Evolutionary conservation across 345 rosid genomes (phyloP).

Genomic region (Pistacia atlantica): DNA sequence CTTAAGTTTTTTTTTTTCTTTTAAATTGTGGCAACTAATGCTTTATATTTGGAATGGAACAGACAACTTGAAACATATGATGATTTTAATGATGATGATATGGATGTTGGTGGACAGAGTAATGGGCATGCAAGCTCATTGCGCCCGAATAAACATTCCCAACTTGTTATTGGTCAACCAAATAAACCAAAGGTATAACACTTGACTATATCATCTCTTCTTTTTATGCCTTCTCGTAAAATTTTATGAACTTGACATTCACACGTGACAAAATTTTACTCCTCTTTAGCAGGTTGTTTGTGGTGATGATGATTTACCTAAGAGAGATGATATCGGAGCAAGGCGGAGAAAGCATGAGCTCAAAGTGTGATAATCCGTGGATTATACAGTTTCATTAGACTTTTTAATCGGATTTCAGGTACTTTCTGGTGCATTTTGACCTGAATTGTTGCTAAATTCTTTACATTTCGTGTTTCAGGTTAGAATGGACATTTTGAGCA

Average conservation of each 20-base stretch:
- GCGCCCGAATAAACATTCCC: slow-evolving; percentile 47
- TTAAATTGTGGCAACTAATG: slow-evolving; percentile 23
- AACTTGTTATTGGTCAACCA: slow-evolving; percentile 49
- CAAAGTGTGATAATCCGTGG: no score
- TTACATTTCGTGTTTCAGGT: no score
- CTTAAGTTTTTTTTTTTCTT: slow-evolving; percentile 10
- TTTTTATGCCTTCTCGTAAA: not conserved
- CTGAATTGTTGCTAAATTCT: no score
- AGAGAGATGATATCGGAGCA: slow-evolving; percentile 87
- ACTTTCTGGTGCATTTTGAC: no score
- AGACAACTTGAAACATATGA: slow-evolving; percentile 79
- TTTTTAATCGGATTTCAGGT: no score
- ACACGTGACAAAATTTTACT: not conserved
- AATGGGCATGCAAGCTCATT: slow-evolving; percentile 28
- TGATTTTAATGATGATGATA: slow-evolving; percentile 78
- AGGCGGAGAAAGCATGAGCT: slow-evolving; percentile 84
- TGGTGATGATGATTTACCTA: slow-evolving; percentile 90
- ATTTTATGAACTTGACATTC: not conserved
- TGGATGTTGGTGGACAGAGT: slow-evolving; percentile 34
- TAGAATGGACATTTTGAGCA: no score
- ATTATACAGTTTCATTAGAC: no score
- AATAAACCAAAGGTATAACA: slow-evolving; percentile 61
- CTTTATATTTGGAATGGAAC: slow-evolving; percentile 25
- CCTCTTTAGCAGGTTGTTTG: slow-evolving; percentile 52
- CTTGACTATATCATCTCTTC: not conserved